phyloP scores from a whole-genome alignment of 1,139 yeast genomes.

The Nadsonia commutata region DNA sequence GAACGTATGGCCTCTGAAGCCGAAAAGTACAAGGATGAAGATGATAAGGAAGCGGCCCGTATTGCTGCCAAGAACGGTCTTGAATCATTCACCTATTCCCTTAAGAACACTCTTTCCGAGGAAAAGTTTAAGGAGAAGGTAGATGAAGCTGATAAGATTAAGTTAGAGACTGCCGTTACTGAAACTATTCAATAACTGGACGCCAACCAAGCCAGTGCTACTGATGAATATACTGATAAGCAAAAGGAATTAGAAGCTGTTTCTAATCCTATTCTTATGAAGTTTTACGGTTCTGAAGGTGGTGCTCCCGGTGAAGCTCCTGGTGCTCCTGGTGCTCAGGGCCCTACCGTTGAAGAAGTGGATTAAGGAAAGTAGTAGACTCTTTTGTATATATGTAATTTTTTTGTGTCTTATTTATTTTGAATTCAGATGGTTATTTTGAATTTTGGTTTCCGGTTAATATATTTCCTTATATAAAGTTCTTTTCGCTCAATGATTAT shows the following conservation, averaged over 20 bases:
- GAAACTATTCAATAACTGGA: constrained; percentile 84
- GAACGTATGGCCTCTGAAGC: constrained; percentile 93
- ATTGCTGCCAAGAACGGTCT: constrained; percentile 73
- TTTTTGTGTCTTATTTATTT: no score
- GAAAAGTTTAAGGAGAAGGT: constrained; percentile 73
- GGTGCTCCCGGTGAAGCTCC: constrained; percentile 48
- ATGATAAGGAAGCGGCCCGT: constrained; percentile 69
- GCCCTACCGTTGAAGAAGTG: constrained; percentile 92
- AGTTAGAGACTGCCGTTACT: constrained; percentile 69
- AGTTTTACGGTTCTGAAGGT: constrained; percentile 50
- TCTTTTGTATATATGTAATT: no score
- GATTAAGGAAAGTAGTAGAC: no score
- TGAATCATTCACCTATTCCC: constrained; percentile 82
- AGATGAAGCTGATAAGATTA: constrained; percentile 61
- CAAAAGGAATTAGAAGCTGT: constrained; percentile 88
- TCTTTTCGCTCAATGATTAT: no score
- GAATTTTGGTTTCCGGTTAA: no score
- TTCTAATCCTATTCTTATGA: constrained; percentile 89
- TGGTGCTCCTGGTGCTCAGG: constrained; percentile 46
- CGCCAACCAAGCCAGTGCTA: constrained; percentile 70
- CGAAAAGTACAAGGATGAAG: constrained; percentile 73
- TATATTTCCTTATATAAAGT: no score
- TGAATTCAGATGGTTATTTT: no score
- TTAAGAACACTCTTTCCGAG: constrained; percentile 71
- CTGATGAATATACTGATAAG: constrained; percentile 76